Conservation (phyloP, 768 basidiomycete species). For the Pisolithus orientalis region DNA sequence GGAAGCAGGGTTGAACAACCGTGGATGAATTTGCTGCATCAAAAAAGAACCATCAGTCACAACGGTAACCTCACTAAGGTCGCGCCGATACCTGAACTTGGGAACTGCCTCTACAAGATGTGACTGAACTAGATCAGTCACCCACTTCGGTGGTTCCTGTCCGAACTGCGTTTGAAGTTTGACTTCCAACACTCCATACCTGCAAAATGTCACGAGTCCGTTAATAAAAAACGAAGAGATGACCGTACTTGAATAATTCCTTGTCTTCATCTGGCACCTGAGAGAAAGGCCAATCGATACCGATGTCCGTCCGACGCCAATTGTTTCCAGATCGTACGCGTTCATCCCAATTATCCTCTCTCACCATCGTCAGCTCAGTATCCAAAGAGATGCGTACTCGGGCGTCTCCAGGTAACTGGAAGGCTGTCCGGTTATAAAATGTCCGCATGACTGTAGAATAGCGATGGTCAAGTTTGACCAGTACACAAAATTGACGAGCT, state of each 20-base stretch:
- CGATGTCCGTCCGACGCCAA: conserved; percentile 92
- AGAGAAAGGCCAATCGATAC: conserved; percentile 87
- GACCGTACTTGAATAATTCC: conserved; percentile 79
- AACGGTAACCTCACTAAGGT: not conserved
- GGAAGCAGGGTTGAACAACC: conserved; percentile 93
- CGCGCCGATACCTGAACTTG: conserved; percentile 72
- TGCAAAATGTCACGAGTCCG: conserved; percentile 14
- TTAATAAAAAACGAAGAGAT: not conserved
- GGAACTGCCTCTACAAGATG: conserved; percentile 97
- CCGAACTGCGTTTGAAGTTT: conserved; percentile 96
- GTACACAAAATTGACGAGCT: not conserved
- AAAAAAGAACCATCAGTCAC: not conserved
- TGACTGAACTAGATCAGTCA: conserved; percentile 89
- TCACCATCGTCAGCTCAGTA: conserved; percentile 88
- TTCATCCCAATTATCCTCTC: conserved; percentile 97
- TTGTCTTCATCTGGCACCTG: conserved; percentile 72
- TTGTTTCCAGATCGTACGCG: conserved; percentile 69
- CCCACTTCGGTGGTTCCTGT: conserved; percentile 94
- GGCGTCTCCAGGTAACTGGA: conserved; percentile 98
- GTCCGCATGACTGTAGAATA: conserved; percentile 74
- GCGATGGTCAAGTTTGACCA: not conserved
- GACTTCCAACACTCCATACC: conserved; percentile 93
- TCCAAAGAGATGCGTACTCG: conserved; percentile 97
- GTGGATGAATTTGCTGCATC: conserved; percentile 82
- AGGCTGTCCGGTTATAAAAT: conserved; percentile 98